Base-by-base conservation (phyloP, 352 stramenopile species). In the Phytopythium vexans region DNA sequence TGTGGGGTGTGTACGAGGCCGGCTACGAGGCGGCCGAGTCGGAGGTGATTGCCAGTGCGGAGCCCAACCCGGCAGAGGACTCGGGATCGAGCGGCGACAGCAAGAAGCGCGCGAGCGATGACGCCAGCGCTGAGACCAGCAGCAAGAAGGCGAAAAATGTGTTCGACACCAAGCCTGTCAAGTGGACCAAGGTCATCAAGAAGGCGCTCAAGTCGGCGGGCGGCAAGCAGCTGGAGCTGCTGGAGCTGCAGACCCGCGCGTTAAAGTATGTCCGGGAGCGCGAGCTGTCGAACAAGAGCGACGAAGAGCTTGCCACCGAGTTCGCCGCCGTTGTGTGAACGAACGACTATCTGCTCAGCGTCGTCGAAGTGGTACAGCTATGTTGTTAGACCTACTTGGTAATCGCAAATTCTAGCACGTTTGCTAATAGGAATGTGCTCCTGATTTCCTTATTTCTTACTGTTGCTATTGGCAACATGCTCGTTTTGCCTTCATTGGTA, bases 121-220 rank as follows among this genome's bases (percentile, higher is more conserved):
- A 80, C 10, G 43, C 16, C 2, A 42, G 64, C 3, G 64, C 73
- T 7, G 53, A 43, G 21, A 40, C 37, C 8, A 35, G 50, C 1
- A 50, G 21, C 38, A 86, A 86, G 67, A 89, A 86, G 59, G 52
- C 8, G 6, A 74, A 70, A 52, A 78, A 75, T 64, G 63, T 61
- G 21, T 55, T 49, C 8, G 64, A 77, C 32, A 55, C 68, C 21
- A 79, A 82, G 38, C 46, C 64, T 7, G 51, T 89, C 57, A 93
- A 90, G 57, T 92, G 79, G 82, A 53, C 58, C 44, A 90, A 92
- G 56, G 57, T 88, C 1, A 76, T 92, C 38, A 86, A 84, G 50
- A 52, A 58, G 21, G 56, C 61, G 50, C 55, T 90, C 8, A 88
- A 88, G 59, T 73, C 62, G 11, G 43, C 70, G 27, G 34, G 54